Evolutionary conservation across 306 rosid genomes (phyloP).

Genomic region (Ochetophila trinervis): DNA sequence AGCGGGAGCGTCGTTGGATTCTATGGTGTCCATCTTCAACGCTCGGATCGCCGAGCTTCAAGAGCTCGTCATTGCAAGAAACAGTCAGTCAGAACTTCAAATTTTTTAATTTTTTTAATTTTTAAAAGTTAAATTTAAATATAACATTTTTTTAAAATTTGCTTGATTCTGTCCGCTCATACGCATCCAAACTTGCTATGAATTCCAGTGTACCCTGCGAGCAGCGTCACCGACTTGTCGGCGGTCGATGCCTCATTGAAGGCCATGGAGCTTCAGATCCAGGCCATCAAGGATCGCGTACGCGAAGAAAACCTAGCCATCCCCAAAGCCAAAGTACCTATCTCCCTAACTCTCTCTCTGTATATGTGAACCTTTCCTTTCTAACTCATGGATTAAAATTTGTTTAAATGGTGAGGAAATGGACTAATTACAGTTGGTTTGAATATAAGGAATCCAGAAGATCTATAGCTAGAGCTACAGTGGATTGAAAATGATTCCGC

Average conservation of each 20-base stretch:
- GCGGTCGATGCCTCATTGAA: constrained; percentile 66
- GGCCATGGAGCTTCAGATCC: constrained; percentile 85
- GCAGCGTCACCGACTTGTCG: constrained; percentile 66
- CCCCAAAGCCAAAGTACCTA: constrained; percentile 73
- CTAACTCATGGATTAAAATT: neutral
- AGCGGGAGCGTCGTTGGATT: constrained; percentile 63
- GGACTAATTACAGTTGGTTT: neutral
- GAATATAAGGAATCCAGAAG: neutral
- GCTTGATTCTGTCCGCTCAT: neutral
- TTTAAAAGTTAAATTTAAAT: too few species aligned
- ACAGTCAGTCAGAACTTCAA: constrained; percentile 42
- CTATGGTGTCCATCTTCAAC: constrained; percentile 60
- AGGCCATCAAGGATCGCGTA: constrained; percentile 71
- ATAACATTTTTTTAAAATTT: too few species aligned
- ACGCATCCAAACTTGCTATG: neutral
- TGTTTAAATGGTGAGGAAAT: constrained; percentile 1
- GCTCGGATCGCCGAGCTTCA: constrained; percentile 75
- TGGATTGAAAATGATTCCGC: neutral
- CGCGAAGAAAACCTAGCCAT: constrained; percentile 79
- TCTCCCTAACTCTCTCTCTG: constrained; percentile 1
- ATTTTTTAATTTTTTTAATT: neutral
- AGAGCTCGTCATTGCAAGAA: constrained; percentile 81
- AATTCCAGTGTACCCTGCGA: constrained; percentile 69
- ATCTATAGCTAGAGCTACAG: neutral
- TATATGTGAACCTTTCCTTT: neutral